Conservation (phyloP, 2,329 filamentous ascomycete genomes). For the Lithohypha guttulata region DNA sequence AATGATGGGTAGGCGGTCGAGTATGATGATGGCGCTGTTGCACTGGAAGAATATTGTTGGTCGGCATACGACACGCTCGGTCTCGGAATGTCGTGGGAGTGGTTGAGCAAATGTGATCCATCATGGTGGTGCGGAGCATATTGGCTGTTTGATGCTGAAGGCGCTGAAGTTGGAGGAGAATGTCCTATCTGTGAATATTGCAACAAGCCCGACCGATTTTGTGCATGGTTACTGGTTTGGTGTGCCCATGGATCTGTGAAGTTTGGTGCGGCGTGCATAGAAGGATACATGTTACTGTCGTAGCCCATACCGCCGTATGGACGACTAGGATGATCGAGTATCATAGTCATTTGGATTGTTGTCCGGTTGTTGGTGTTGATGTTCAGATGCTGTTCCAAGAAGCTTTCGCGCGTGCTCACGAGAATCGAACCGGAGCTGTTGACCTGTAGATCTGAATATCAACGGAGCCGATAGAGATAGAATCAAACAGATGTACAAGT, state of each 20-base stretch:
- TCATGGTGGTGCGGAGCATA: conserved; percentile 52
- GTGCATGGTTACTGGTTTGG: conserved; percentile 42
- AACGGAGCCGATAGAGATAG: conserved; percentile 7
- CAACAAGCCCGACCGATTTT: conserved; percentile 55
- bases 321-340: conserved; percentile 80
- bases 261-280: conserved; percentile 53
- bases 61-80: conserved; percentile 55
- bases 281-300: conserved; percentile 54
- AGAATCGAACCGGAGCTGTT: neutral
- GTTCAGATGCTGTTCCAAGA: no score
- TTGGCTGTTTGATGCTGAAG: conserved; percentile 59
- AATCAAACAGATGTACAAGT: conserved; percentile 8
- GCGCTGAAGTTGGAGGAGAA: conserved; percentile 62
- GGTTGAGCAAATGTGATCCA: conserved; percentile 56
- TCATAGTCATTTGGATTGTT: conserved; percentile 67
- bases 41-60: conserved; percentile 56
- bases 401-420: neutral
- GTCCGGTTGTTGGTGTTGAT: neutral
- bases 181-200: conserved; percentile 53
- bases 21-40: conserved; percentile 58
- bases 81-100: conserved; percentile 67
- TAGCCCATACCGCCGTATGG: conserved; percentile 69
- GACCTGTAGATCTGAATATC: conserved; percentile 8
- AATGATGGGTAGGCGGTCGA: conserved; percentile 64
- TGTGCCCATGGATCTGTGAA: conserved; percentile 87